phyloP scores from a whole-genome alignment of 306 rosid species.

The Quercus rubra region DNA sequence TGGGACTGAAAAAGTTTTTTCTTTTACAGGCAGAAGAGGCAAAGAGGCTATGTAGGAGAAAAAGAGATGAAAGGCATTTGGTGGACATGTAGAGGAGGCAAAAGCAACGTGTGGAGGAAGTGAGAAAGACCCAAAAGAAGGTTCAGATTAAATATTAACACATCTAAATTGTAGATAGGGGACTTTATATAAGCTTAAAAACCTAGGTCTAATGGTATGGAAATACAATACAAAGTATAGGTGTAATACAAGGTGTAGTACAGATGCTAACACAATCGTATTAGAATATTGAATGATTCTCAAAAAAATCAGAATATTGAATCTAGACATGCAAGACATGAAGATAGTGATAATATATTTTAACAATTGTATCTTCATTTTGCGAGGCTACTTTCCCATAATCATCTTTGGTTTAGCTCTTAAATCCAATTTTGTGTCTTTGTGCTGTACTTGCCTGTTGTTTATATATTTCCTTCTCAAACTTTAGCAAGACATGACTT shows the following conservation, averaged over 20 bases:
- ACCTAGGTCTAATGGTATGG: no score
- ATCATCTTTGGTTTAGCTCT: neutral
- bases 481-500: neutral
- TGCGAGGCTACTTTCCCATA: no score
- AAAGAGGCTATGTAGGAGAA: constrained; percentile 74
- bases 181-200: no score
- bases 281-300: neutral
- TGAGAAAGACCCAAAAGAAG: constrained; percentile 91
- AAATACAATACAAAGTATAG: no score
- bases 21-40: constrained; percentile 75
- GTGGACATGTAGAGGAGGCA: constrained; percentile 75
- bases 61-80: constrained; percentile 65
- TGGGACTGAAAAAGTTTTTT: neutral
- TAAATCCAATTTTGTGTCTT: neutral
- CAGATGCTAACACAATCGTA: no score
- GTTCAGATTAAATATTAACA: constrained; percentile 32
- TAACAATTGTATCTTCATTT: no score
- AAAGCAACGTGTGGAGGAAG: constrained; percentile 84
- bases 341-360: no score
- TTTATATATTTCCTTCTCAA: constrained; percentile 10
- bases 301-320: no score
- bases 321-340: no score
- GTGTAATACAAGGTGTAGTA: neutral
- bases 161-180: neutral
- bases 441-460: neutral